phyloP scores from a whole-genome alignment of 768 basidiomycete genomes.

The Mycena latifolia region DNA sequence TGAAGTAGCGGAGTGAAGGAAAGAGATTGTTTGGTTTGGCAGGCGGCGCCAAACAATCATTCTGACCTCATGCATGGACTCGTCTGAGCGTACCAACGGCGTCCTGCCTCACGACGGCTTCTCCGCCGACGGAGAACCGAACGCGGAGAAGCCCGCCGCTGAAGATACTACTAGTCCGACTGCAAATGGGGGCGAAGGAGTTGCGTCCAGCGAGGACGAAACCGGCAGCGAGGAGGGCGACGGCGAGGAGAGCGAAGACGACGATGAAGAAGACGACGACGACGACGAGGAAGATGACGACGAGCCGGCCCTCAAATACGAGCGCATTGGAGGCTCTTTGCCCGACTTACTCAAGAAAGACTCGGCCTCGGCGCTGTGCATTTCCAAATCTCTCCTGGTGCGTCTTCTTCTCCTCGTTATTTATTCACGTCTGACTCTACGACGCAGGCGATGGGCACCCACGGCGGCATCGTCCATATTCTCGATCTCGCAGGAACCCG shows the following conservation, averaged over 20 bases:
- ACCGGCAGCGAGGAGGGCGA: constrained; percentile 42
- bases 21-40: too few species aligned
- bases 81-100: background rate
- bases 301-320: constrained; percentile 93
- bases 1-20: constrained; percentile 87
- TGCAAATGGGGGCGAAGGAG: constrained; percentile 35
- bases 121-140: too few species aligned
- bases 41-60: too few species aligned
- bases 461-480: constrained; percentile 92
- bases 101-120: background rate
- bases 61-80: too few species aligned
- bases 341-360: constrained; percentile 90
- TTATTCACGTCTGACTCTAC: constrained; percentile 12
- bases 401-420: constrained; percentile 45
- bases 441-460: constrained; percentile 90
- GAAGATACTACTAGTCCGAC: background rate
- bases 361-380: constrained; percentile 84
- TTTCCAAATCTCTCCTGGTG: constrained; percentile 79
- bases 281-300: constrained; percentile 85
- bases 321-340: constrained; percentile 78
- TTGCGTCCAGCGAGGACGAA: constrained; percentile 39
- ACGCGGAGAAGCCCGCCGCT: constrained; percentile 15
- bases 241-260: too few species aligned
- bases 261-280: constrained; percentile 59
- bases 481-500: constrained; percentile 83